Evolutionary conservation across 768 basidiomycete genomes (phyloP), one percentile per base, ranked within the genome.

Genomic region (Phaeolepiota aurea): DNA sequence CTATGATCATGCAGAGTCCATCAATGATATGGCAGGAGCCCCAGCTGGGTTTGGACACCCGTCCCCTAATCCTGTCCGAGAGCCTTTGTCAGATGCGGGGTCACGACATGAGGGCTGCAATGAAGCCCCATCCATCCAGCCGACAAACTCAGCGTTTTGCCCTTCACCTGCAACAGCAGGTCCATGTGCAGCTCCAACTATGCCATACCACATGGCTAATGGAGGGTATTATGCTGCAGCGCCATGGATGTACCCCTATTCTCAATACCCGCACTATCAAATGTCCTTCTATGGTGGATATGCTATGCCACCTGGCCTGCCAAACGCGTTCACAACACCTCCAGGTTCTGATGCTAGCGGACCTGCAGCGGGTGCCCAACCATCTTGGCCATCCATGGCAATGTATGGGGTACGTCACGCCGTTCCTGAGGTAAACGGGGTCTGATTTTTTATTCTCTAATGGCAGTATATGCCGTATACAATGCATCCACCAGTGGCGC

Each of bases 381-480:
- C 41, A 34, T 57, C 59, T 28, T 69, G 76, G 66, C 59, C 63
- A 18, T 46, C 61, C 11, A 49, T 63, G 47, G 56, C 63, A 38
- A 61, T 68, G 53, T 78, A 71, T 48, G 65, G 69, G 32, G 78
- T 79, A 50, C 31, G 74, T 62, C 20, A 41, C n/a, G 7, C 22
- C 25, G 25, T 21, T 21, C 7, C 41, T 37, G n/a, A n/a, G 5
- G 5, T 19, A 35, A 34, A 25, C 37, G 31, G 5, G 15, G 11
- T 31, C 4, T 25, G 40, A 9, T 42, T 18, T 5, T 37, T 37
- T 45, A 15, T 51, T 34, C 36, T 5, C 42, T 40, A 34, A 15
- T 44, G 77, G 72, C 59, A 72, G 18, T 75, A 72, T 40, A 62
- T 74, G 32, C 69, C 71, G 3, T 78, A 76, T 54, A 63, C 74